Evolutionary conservation across 805 yeast species (phyloP).

Genomic region (Yarrowia phangngaensis): DNA sequence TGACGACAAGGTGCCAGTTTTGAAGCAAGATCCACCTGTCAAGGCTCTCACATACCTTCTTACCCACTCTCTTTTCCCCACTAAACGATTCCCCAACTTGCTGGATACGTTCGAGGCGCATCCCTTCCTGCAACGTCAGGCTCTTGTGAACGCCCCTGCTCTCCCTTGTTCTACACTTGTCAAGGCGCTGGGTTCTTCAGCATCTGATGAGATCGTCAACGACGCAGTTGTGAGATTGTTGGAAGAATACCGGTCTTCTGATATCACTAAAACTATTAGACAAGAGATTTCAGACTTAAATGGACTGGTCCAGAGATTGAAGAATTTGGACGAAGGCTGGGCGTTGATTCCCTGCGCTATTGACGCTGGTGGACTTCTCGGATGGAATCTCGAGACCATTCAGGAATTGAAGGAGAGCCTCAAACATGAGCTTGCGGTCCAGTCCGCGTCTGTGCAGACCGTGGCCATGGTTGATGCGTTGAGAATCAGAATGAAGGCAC

Average conservation of each 20-base stretch:
- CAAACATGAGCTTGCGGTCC: slow-evolving; percentile 4
- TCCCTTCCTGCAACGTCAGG: slow-evolving; percentile 72
- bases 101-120: slow-evolving; percentile 50
- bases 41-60: slow-evolving; percentile 64
- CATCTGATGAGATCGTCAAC: slow-evolving; percentile 60
- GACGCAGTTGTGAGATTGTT: slow-evolving; percentile 65
- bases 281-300: slow-evolving; percentile 30
- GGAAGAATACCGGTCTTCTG: slow-evolving; percentile 58
- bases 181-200: slow-evolving; percentile 49
- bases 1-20: slow-evolving; percentile 8
- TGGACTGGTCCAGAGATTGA: slow-evolving; percentile 44
- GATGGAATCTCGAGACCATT: slow-evolving; percentile 54
- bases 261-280: slow-evolving; percentile 36
- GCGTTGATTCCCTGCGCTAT: slow-evolving; percentile 59
- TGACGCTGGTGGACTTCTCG: slow-evolving; percentile 70
- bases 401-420: slow-evolving; percentile 38
- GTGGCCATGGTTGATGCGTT: slow-evolving; percentile 14
- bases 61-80: slow-evolving; percentile 85
- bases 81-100: slow-evolving; percentile 51
- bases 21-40: slow-evolving; percentile 44
- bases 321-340: slow-evolving; percentile 51
- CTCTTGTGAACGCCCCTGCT: slow-evolving; percentile 72
- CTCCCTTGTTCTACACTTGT: slow-evolving; percentile 62
- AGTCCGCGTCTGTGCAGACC: slow-evolving; percentile 5
- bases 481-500: slow-evolving; percentile 9